Percentiles rank a stretch among this genome's conserved stretches.
These are phyloP conservation scores for Melaleuca alternifolia DNA, from an alignment of 345 rosid species.

Conservation along the genomic window DNA sequence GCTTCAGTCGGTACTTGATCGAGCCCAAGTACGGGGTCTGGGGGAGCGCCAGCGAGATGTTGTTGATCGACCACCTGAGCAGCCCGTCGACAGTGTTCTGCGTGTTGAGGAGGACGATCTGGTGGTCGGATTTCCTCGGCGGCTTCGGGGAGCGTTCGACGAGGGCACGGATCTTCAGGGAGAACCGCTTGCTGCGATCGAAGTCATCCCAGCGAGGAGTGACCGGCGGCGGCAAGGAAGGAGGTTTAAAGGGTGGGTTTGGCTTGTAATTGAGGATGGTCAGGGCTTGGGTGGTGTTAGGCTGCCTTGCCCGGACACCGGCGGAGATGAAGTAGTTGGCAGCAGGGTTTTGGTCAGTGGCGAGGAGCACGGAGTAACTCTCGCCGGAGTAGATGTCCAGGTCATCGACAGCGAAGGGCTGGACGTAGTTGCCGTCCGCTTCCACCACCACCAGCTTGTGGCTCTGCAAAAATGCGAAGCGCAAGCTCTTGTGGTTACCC, in stretches of 20 bases:
- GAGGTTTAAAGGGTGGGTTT: conserved; percentile 23
- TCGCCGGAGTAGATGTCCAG: conserved; percentile 78
- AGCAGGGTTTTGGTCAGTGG: conserved; percentile 38
- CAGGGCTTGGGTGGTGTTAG: conserved; percentile 47
- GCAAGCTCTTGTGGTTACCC: not conserved
- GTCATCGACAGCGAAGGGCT: conserved; percentile 45
- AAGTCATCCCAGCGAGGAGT: conserved; percentile 64
- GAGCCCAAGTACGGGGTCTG: conserved; percentile 75
- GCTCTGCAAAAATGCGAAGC: conserved; percentile 17
- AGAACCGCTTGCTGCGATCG: conserved; percentile 34
- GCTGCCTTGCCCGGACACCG: conserved; percentile 51
- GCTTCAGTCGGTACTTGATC: conserved; percentile 21
- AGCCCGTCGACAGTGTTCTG: conserved; percentile 48
- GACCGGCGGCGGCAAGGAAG: conserved; percentile 37
- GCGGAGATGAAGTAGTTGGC: conserved; percentile 47
- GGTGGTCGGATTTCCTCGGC: conserved; percentile 15
- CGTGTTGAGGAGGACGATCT: conserved; percentile 57
- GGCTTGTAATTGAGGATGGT: conserved; percentile 43
- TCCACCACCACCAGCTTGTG: conserved; percentile 76
- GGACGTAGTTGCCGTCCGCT: conserved; percentile 80
- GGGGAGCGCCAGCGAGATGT: conserved; percentile 49
- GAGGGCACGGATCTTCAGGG: conserved; percentile 21
- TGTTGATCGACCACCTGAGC: conserved; percentile 67
- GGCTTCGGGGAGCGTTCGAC: conserved; percentile 33
- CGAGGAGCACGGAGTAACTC: conserved; percentile 62